These are phyloP conservation scores for Rhizophagus sp. DNA, from an alignment of 192 early-diverging fungal genomes.

Conservation along the genomic window DNA sequence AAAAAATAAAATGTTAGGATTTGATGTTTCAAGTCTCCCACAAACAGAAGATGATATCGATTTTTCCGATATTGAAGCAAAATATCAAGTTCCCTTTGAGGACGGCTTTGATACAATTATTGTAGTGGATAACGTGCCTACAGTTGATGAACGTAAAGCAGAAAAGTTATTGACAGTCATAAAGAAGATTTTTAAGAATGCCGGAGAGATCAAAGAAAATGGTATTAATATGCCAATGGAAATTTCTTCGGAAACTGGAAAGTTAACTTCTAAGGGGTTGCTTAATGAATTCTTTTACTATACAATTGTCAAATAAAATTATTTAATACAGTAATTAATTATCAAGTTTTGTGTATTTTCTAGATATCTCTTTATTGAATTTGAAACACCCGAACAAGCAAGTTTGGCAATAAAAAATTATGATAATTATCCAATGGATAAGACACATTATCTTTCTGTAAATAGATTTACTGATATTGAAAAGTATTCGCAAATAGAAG, in stretches of 20 bases:
- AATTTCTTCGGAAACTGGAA: constrained; percentile 55
- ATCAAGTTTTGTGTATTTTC: neutral
- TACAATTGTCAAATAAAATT: too few species aligned
- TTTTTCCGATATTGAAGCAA: constrained; percentile 87
- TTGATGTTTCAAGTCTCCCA: constrained; percentile 66
- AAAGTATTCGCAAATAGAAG: constrained; percentile 70
- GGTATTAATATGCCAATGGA: constrained; percentile 91
- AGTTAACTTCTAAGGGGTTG: constrained; percentile 80
- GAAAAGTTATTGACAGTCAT: constrained; percentile 76
- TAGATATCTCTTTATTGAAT: constrained; percentile 92
- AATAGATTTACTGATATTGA: constrained; percentile 94
- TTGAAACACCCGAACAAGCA: constrained; percentile 84
- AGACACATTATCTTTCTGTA: constrained; percentile 73
- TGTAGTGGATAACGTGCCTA: constrained; percentile 90
- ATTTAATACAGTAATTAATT: neutral
- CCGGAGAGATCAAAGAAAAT: constrained; percentile 75
- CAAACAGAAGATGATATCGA: constrained; percentile 81
- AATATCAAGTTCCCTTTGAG: constrained; percentile 69
- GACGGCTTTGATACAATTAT: constrained; percentile 81
- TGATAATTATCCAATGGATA: constrained; percentile 82
- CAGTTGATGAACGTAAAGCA: constrained; percentile 84
- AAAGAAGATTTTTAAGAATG: constrained; percentile 80
- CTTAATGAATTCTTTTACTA: neutral
- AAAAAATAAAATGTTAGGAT: constrained; percentile 41
- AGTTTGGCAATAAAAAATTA: constrained; percentile 69